Conservation (phyloP, 2,329 filamentous ascomycete species). For the Sporothrix sp. region DNA sequence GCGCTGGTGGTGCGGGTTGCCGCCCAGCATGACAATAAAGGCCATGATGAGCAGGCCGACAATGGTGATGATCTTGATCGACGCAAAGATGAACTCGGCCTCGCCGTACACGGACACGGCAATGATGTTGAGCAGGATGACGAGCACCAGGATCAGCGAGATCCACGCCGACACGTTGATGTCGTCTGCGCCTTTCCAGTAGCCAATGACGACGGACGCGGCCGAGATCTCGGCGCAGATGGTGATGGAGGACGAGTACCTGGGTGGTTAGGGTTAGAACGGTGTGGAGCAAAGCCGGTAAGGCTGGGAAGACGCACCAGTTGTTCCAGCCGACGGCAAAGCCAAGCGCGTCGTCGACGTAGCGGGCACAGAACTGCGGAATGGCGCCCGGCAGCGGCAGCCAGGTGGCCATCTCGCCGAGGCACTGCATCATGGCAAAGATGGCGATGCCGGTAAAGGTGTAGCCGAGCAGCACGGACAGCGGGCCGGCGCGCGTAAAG, state of each 20-base stretch:
- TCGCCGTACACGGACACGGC: conserved; percentile 43
- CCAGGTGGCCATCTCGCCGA: conserved; percentile 53
- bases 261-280: too few species aligned
- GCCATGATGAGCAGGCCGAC: conserved; percentile 48
- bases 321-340: conserved; percentile 44
- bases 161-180: conserved; percentile 34
- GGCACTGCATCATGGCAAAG: conserved; percentile 31
- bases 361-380: conserved; percentile 39
- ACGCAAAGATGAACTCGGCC: conserved; percentile 31
- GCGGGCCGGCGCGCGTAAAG: conserved; percentile 34
- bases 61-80: conserved; percentile 50
- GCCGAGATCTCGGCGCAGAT: conserved; percentile 36
- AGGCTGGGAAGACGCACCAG: too few species aligned
- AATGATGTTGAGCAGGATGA: conserved; percentile 40
- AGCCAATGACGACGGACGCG: conserved; percentile 37
- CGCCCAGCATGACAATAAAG: conserved; percentile 47
- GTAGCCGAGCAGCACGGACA: conserved; percentile 33
- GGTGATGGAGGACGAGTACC: conserved; percentile 39
- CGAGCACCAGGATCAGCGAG: conserved; percentile 37
- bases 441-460: conserved; percentile 35
- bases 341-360: conserved; percentile 36
- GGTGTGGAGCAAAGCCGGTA: too few species aligned
- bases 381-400: conserved; percentile 48
- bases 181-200: conserved; percentile 27
- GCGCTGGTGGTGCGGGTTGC: conserved; percentile 40